Base-by-base conservation (phyloP, 2,329 filamentous ascomycete species). In the Xylariaceae sp. region DNA sequence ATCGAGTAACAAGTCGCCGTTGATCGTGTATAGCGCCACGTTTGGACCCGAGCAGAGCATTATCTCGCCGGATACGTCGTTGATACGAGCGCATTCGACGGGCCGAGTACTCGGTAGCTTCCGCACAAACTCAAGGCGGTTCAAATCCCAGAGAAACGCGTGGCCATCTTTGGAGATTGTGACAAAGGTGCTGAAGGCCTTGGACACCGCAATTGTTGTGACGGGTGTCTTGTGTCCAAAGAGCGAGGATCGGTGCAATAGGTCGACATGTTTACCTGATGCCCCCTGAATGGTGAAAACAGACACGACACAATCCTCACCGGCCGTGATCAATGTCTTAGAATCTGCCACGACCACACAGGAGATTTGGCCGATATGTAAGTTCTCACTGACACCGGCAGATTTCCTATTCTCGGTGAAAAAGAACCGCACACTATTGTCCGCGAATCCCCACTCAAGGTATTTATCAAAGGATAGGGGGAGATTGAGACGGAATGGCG, bases 381-480 rank as follows among this genome's bases (percentile, higher is more conserved):
- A 80, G 69, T 98, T 96, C 73, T 99, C 95, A 69, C 93, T 96
- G 18, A 97, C 81, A 0, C 93, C 93, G 37, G 96, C 85, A 80
- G 78, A 78, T 76, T 91, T 93, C 68, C 90, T 88, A 55, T 85
- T 90, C 63, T 96, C 91, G 46, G 89, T 87, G 52, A 89, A 85
- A 75, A 91, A 96, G 78, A 99, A 98, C 3, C 95, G 89, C 23
- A 99, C 84, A 64, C 91, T 96, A 65, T 90, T 91, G 72, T 99
- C 95, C 0, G 91, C 89, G 66, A 96, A 98, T 1, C 93, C 93
- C 93, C 93, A 98, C 75, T 97, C 92, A 64, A 98, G 83, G 67
- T 91, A 96, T 65, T 92, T 92, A 74, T 98, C 93, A 69, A 91
- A 96, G 48, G 79, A 77, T 0, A 93, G 93, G 0, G 93, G 89